A percentile compares a stretch with the other conserved stretches of the same genome.
phyloP scores from a whole-genome alignment of 2,329 filamentous ascomycete species.

The Teratosphaeriaceae sp. region DNA sequence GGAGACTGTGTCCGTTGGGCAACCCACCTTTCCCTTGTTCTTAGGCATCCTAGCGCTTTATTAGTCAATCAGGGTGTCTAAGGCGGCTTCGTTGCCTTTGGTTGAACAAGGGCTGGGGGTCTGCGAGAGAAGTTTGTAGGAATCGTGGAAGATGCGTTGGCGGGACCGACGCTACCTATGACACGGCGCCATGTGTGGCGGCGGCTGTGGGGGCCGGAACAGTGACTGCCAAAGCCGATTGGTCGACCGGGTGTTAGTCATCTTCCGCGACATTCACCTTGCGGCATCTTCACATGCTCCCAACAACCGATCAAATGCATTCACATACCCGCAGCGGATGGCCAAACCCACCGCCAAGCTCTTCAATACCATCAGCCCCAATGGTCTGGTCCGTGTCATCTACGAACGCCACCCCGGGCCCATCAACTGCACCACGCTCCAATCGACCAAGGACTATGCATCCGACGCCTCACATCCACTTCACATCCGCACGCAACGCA shows the following conservation, averaged over 20 bases:
- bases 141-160: conserved; percentile 3
- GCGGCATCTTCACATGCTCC: not conserved
- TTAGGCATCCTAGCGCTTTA: conserved; percentile 69
- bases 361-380: conserved; percentile 1
- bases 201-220: not conserved
- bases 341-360: not conserved
- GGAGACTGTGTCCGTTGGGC: not conserved
- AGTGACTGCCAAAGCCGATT: not conserved
- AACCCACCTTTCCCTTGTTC: conserved; percentile 95
- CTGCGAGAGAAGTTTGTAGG: conserved; percentile 6
- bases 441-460: conserved; percentile 15
- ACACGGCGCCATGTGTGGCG: conserved; percentile 3
- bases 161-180: not conserved
- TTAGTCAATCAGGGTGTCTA: conserved; percentile 12
- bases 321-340: not conserved
- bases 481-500: conserved; percentile 27
- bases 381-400: conserved; percentile 14
- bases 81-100: conserved; percentile 23
- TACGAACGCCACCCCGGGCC: conserved; percentile 18
- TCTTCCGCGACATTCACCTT: too few relatives aligned
- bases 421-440: conserved; percentile 23
- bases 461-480: conserved; percentile 23
- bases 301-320: not conserved
- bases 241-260: too few relatives aligned
- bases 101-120: not conserved